These are phyloP conservation scores for Warburgia ugandensis DNA, from an alignment of 164 flowering plant genomes.

Conservation along the genomic window DNA sequence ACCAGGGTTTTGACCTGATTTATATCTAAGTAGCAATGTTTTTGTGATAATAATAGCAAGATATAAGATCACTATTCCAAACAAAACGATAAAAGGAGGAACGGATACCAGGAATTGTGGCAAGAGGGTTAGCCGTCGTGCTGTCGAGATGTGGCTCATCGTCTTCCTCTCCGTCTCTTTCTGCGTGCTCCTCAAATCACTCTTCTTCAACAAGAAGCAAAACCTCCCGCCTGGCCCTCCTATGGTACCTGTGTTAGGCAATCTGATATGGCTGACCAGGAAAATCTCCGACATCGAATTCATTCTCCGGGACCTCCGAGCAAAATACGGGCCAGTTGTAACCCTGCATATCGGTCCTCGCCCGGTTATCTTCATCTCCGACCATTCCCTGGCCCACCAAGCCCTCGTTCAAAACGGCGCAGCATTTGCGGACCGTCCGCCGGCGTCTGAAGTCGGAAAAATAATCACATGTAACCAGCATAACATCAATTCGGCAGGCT, in stretches of 20 bases:
- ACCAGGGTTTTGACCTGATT: no score
- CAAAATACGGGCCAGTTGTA: slow-evolving; percentile 38
- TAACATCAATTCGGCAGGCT: slow-evolving; percentile 24
- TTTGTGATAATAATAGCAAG: no score
- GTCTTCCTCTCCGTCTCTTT: neutral
- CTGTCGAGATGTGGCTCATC: no score
- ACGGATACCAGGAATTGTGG: no score
- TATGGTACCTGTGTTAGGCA: no score
- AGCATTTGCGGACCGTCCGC: slow-evolving; percentile 34
- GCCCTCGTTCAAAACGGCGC: slow-evolving; percentile 38
- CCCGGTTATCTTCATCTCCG: slow-evolving; percentile 26
- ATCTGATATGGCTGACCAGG: slow-evolving; percentile 38
- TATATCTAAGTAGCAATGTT: no score
- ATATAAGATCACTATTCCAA: no score
- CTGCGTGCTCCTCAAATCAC: no score
- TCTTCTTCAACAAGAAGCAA: neutral
- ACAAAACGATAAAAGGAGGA: no score
- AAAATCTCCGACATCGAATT: slow-evolving; percentile 17
- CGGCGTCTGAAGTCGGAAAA: slow-evolving; percentile 2
- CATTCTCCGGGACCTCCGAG: slow-evolving; percentile 16
- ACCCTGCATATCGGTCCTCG: slow-evolving; percentile 26
- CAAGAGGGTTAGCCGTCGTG: no score
- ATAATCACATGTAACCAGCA: slow-evolving; percentile 18
- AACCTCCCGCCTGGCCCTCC: no score
- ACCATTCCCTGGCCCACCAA: slow-evolving; percentile 29